Evolutionary conservation across 1,284 basidiomycete genomes (phyloP), one percentile per base, ranked within the genome.

Genomic region (Amylostereum areolatum): DNA sequence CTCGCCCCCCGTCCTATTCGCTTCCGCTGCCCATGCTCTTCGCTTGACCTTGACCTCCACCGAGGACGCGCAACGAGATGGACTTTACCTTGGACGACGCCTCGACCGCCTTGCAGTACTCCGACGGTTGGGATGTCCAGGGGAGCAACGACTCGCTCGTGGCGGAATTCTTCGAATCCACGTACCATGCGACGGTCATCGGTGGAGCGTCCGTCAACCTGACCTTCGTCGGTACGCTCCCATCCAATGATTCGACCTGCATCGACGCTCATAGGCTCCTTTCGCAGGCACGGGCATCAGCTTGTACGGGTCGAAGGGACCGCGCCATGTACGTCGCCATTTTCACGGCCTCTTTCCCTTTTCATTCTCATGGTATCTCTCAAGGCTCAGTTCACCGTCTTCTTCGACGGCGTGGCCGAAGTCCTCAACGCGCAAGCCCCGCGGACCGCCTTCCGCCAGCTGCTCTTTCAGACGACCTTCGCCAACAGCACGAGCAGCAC

Each of bases 131-230:
- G 48, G 48, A 49, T 12, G 24, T 24, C 12, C 48, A 49, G 31
- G 29, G 39, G 7, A 25, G 12, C 8, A 49, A 35, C 3, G 48
- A 49, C 29, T 43, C 48, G 10, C n/a, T 37, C 12, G 33, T 49
- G 8, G 29, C 42, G 33, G 43, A 32, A 3, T 49, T 49, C 42
- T 49, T 49, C 28, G 42, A 49, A 33, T 49, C 48, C 10, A 49
- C 48, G 11, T 49, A 49, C 29, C 48, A 49, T 28, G 32, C 48
- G n/a, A 43, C 48, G 30, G 6, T 45, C 4, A 12, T 10, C 12
- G 36, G 40, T 33, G 37, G 37, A 7, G 48, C 48, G 9, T n/a
- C 4, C 6, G 34, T 51, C 36, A 49, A 55, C 52, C 39, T 55
- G 43, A 36, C 32, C 33, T 51, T 47, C 44, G 28, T 42, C 12